These are phyloP conservation scores for Tolypocladium inflatum DNA, from an alignment of 2,329 filamentous ascomycete genomes.

Conservation along the genomic window DNA sequence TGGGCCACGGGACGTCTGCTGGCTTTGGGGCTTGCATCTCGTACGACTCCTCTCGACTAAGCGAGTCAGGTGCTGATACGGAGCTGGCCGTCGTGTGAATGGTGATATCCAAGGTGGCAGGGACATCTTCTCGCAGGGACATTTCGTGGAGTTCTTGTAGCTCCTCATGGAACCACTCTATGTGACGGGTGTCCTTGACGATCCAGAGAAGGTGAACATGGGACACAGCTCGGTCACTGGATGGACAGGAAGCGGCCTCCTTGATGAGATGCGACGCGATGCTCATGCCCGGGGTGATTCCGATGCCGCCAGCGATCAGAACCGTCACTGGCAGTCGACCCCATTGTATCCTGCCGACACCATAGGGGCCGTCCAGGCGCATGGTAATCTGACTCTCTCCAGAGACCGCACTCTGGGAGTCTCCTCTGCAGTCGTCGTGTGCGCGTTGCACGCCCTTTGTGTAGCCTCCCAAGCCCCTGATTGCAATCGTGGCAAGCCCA, in stretches of 20 bases:
- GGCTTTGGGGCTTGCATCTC: background rate
- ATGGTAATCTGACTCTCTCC: background rate
- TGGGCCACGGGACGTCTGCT: background rate
- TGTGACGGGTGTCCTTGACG: background rate
- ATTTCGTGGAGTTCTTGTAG: background rate
- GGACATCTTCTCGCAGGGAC: background rate
- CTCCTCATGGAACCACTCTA: background rate
- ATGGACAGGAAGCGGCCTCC: background rate
- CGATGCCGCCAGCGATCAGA: slow-evolving; percentile 14
- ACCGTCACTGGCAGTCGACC: slow-evolving; percentile 8
- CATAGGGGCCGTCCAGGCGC: slow-evolving; percentile 12
- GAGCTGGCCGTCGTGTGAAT: background rate
- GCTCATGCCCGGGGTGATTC: slow-evolving; percentile 13
- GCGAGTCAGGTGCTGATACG: background rate
- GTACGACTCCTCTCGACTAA: background rate
- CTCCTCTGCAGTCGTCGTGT: background rate
- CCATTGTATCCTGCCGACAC: slow-evolving; percentile 9
- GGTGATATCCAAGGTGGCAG: background rate
- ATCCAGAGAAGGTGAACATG: background rate
- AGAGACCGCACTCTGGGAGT: background rate
- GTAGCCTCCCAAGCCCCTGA: slow-evolving; percentile 2
- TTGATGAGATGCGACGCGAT: slow-evolving; percentile 12
- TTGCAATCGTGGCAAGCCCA: slow-evolving; percentile 5
- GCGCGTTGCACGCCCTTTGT: slow-evolving; percentile 1
- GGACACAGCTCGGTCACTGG: background rate